Evolutionary conservation across 768 basidiomycete genomes (phyloP), one percentile per base, ranked within the genome.

Genomic region (Termitomyces sp.): DNA sequence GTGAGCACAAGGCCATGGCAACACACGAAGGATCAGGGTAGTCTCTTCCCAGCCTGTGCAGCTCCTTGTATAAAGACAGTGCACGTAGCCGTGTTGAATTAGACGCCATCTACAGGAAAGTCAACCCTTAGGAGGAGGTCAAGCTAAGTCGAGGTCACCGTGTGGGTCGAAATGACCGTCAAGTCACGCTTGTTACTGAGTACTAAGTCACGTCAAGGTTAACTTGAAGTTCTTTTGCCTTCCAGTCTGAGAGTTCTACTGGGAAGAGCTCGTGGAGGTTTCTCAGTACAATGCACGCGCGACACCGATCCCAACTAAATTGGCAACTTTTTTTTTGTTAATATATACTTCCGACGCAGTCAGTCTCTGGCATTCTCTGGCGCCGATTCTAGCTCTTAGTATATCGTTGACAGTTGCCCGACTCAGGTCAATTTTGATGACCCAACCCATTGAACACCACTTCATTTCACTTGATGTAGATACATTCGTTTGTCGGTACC

Each of bases 21-120:
- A 80, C 84, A 69, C 65, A 92, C 91, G 82, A 80, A 45, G 89
- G 84, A 66, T 94, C 91, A 35, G 88, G 88, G 62, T 92, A 92
- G 46, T 93, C 90, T 57, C 87, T 79, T 4, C 91, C 90, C 1
- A 94, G 80, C 55, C 89, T 78, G 62, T 87, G 85, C 8, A 94
- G 79, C 66, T 92, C 89, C 66, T 92, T 94, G 76, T 93, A 94
- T 31, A 93, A 73, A 0, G 84, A 78, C 7, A 92, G 72, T 1
- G 84, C 89, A 35, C 89, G 82, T 42, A 83, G 69, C 25, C 90
- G 82, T 43, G 82, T 79, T 19, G 76, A 69, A 57, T 72, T 78
- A 63, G 69, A 72, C 60, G 79, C 75, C 83, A 86, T 85, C 47
- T 49, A 60, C 40, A 42, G 32, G 53, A 40, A 59, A 41, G 52